These are phyloP conservation scores for Buddleja alternifolia DNA, from an alignment of 257 asterid genomes.

Conservation along the genomic window DNA sequence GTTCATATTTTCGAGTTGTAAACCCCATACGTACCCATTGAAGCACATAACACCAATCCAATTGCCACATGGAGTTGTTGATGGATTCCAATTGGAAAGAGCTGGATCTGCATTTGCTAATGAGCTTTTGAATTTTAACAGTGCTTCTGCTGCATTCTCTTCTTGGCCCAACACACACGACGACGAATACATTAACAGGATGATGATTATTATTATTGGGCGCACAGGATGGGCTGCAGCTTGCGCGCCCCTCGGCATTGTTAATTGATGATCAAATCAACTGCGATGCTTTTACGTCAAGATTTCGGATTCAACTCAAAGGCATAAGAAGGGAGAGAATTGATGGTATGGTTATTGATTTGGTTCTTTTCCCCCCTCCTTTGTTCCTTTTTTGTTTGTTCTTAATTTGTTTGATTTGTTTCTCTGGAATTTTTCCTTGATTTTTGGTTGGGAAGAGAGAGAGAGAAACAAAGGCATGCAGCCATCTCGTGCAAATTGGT, in stretches of 20 bases:
- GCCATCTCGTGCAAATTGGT: slow-evolving; percentile 25
- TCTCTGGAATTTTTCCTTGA: slow-evolving; percentile 25
- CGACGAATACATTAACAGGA: slow-evolving; percentile 1
- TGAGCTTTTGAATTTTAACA: slow-evolving; percentile 57
- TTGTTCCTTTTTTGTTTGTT: slow-evolving; percentile 18
- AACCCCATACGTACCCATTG: slow-evolving; percentile 70
- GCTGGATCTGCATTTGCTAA: slow-evolving; percentile 49
- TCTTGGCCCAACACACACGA: slow-evolving; percentile 24
- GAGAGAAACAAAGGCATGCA: slow-evolving; percentile 13
- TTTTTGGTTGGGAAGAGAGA: slow-evolving; percentile 33
- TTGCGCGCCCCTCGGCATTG: slow-evolving; percentile 67
- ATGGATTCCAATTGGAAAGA: slow-evolving; percentile 59
- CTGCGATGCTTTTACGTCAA: background rate
- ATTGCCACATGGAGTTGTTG: slow-evolving; percentile 59
- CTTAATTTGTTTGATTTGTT: slow-evolving; percentile 19
- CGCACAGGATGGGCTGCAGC: slow-evolving; percentile 50
- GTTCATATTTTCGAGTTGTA: slow-evolving; percentile 75
- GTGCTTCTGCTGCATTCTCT: slow-evolving; percentile 40
- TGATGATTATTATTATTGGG: slow-evolving; percentile 13
- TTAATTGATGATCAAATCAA: slow-evolving; percentile 25
- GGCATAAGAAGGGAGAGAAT: slow-evolving; percentile 12
- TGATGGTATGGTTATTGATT: background rate
- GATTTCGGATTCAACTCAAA: slow-evolving; percentile 13
- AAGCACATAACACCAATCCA: slow-evolving; percentile 84
- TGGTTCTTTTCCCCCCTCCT: slow-evolving; percentile 7